Evolutionary conservation across 192 early-diverging fungal species (phyloP), one percentile per base, ranked within the genome.

Genomic region (Hyaloraphidium curvatum): DNA sequence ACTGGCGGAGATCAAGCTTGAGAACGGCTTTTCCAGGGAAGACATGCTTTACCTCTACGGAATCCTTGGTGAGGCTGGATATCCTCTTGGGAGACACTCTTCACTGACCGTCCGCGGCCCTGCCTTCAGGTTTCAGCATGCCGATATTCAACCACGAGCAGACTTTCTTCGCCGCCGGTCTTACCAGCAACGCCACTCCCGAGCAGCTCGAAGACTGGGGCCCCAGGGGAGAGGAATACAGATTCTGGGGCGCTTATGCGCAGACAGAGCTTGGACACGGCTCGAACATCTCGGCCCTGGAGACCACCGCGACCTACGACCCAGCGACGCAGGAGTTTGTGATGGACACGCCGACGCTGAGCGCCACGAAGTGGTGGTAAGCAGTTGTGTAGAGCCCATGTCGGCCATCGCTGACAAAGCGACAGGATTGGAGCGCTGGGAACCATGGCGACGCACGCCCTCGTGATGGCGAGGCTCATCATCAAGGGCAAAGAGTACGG

Each of bases 271-370:
- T 89, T 22, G 81, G 83, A 11, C 82, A 84, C 55, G 87, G 87
- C 0, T 87, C 85, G 23, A 91, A 91, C 50, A 79, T 91, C n/a
- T 81, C 86, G 71, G 87, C 84, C 1, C 70, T 91, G 23, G 87
- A 91, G 70, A 91, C 87, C 27, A 86, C 83, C 0, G 84, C 85
- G 50, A 87, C 84, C 0, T 87, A 75, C 52, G 69, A 83, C 33
- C 76, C 80, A 2, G 83, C 81, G 61, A 87, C 84, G 2, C 72
- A 88, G 57, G 82, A 91, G 69, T 91, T 87, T 51, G 87, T 84
- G 55, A 67, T 91, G 40, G 81, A 91, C 59, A 74, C 77, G 28
- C 87, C 87, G 23, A 71, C 63, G 51, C 61, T 88, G 39, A 81
- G 84, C 30, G 70, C 85, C 0, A 63, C 74, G 64, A 91, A 91